Conservation (phyloP, 2,329 filamentous ascomycete genomes). For the Sordariomycetes sp. region DNA sequence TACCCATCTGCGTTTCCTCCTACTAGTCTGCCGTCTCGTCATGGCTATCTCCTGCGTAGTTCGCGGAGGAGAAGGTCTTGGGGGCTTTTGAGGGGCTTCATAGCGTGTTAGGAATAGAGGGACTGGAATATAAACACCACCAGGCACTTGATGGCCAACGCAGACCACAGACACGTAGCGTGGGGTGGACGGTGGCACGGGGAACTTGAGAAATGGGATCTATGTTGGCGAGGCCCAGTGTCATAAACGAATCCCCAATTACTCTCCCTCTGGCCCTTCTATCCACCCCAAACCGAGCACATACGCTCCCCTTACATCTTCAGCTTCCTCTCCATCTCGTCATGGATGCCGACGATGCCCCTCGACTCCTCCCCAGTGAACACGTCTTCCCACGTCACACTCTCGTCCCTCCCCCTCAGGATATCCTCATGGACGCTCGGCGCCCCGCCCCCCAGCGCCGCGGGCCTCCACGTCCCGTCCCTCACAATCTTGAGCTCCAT, state of each 20-base stretch:
- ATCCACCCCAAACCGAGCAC: neutral
- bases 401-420: conserved; percentile 62
- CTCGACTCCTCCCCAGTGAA: conserved; percentile 67
- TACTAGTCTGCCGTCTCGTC: neutral
- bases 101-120: neutral
- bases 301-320: conserved; percentile 40
- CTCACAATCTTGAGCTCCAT: conserved; percentile 91
- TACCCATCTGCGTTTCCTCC: neutral
- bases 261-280: neutral
- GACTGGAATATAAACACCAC: neutral
- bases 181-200: neutral
- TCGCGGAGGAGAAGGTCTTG: neutral
- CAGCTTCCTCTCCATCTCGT: conserved; percentile 88
- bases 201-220: neutral
- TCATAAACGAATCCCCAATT: neutral
- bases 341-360: conserved; percentile 61
- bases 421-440: conserved; percentile 81
- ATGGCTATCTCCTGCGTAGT: neutral
- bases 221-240: neutral
- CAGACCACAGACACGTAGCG: neutral
- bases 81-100: neutral
- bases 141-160: neutral
- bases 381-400: conserved; percentile 86
- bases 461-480: conserved; percentile 68
- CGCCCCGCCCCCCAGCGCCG: conserved; percentile 40